Evolutionary conservation across 805 yeast genomes (phyloP), one percentile per base, ranked within the genome.

Genomic region (Spathaspora passalidarum): DNA sequence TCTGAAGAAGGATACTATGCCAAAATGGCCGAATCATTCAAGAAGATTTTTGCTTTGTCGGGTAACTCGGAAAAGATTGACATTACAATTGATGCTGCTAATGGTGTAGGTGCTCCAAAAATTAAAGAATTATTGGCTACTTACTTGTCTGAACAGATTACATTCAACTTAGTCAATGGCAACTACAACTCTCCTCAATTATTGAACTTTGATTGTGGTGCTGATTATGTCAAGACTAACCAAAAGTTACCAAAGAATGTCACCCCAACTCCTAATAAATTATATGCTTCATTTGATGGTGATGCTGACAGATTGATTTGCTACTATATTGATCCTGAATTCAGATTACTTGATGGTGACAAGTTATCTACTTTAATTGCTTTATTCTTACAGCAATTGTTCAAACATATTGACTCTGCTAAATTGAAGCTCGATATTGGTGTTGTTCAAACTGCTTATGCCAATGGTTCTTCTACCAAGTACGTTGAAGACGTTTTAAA

Each of bases 381-480:
- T 1, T 71, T 75, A 38, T 83, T 79, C 56, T 79, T 88, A 56
- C 74, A 69, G 49, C 72, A 80, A 44, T 65, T 78, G 13, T 68
- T 69, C 20, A 61, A 84, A 39, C 61, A 82, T 18, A 57, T 67
- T n/a, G 65, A 77, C 41, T 67, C 80, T 6, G 48, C 76, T 11
- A 63, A 71, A 20, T 69, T 86, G 47, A 46, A 57, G 5, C 63
- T 76, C 45, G 57, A 65, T n/a, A 55, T 77, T 43, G 99, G 97
- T 7, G 94, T 91, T 4, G 90, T 94, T 25, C 99, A 94, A 69
- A 94, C 99, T 1, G 99, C 99, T 0, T 94, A 94, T 60, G 99
- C 99, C 42, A 94, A 94, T 62, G 99, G 99, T 9, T 80, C 86
- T 5, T 87, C 97, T 1, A 88, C 98, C 0, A 68, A 76, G 32